Evolutionary conservation across 2,329 filamentous ascomycete species (phyloP), one percentile per base, ranked within the genome.

Genomic region (Arthrinium puccinioides): DNA sequence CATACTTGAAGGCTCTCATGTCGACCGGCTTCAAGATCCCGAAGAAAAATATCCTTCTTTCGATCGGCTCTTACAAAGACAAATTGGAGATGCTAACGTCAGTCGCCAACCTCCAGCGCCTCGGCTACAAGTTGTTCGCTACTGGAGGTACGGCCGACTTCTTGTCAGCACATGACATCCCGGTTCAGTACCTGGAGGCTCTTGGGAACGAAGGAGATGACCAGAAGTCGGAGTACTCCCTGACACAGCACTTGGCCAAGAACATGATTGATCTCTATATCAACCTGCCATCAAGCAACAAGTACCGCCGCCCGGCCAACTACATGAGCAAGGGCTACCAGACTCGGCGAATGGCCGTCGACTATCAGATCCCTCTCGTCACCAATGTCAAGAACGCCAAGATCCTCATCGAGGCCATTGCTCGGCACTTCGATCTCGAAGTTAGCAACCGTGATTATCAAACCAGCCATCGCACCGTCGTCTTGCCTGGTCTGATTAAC

Each of bases 361-460:
- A 96, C 64, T 79, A 96, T 67, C 90, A 97, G 67, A 94, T 92
- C 38, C 92, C 92, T 41, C 70, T 98, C 43, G 90, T 98, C 14
- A 98, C 92, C 38, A 98, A 98, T 54, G 92, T 98, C 62, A 98
- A 98, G 76, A 97, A 96, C 57, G 92, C 92, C 42, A 98, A 97
- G 74, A 87, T 98, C 42, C 67, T 98, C 36, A 83, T 98, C 37
- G 92, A 98, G 66, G 92, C 90, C 16, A 86, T 98, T 47, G 82
- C 88, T 39, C 82, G 90, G 41, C 84, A 94, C 60, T 95, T 87
- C 56, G 81, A 89, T 49, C 73, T 98, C 37, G 80, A 86, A 25
- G 79, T 98, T 40, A 78, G 79, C 56, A 82, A 80, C 47, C 79
- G 89, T 39, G 92, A 98, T 64, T 94, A 83, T 64, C 88, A 95